Percentiles rank a stretch among this genome's conserved stretches.
phyloP scores from a whole-genome alignment of 2,329 filamentous ascomycete species.

The Dothiorella sarmentorum region DNA sequence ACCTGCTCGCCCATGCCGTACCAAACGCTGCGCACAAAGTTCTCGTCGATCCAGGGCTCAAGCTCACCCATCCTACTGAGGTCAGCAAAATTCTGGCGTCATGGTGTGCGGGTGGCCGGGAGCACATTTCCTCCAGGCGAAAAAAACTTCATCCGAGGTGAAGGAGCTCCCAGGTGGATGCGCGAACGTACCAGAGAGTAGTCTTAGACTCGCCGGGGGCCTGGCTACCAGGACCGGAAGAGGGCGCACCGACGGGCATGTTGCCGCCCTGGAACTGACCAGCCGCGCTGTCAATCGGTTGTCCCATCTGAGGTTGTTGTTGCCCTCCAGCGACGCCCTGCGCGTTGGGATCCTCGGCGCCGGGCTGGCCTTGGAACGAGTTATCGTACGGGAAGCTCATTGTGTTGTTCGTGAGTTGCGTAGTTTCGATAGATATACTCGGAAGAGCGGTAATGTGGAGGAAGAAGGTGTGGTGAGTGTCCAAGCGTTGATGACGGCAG shows the following conservation, averaged over 20 bases:
- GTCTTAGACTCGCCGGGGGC: slow-evolving; percentile 46
- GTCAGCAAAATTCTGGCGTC: not conserved
- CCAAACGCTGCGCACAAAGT: slow-evolving; percentile 94
- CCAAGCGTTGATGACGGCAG: slow-evolving; percentile 19
- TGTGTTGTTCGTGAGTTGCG: slow-evolving; percentile 33
- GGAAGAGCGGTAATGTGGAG: slow-evolving; percentile 15
- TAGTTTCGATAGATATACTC: slow-evolving; percentile 15
- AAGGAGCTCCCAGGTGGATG: not conserved
- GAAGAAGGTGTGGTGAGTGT: slow-evolving; percentile 13
- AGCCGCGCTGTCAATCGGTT: slow-evolving; percentile 54
- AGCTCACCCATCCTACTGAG: slow-evolving; percentile 89
- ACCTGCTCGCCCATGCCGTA: slow-evolving; percentile 90
- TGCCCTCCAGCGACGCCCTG: slow-evolving; percentile 46
- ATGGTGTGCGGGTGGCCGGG: not conserved
- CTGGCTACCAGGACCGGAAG: slow-evolving; percentile 33
- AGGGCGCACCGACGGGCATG: slow-evolving; percentile 36
- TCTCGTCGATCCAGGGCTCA: slow-evolving; percentile 98
- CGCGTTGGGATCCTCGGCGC: slow-evolving; percentile 49
- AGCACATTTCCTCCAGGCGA: not conserved
- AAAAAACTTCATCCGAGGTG: slow-evolving; percentile 6
- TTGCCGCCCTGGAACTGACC: slow-evolving; percentile 51
- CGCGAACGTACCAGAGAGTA: slow-evolving; percentile 48
- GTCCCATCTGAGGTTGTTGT: slow-evolving; percentile 52
- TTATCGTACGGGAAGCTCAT: slow-evolving; percentile 69
- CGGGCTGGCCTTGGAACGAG: slow-evolving; percentile 59